Evolutionary conservation across 305 asterid species (phyloP).

Genomic region (Solanum hybrid): DNA sequence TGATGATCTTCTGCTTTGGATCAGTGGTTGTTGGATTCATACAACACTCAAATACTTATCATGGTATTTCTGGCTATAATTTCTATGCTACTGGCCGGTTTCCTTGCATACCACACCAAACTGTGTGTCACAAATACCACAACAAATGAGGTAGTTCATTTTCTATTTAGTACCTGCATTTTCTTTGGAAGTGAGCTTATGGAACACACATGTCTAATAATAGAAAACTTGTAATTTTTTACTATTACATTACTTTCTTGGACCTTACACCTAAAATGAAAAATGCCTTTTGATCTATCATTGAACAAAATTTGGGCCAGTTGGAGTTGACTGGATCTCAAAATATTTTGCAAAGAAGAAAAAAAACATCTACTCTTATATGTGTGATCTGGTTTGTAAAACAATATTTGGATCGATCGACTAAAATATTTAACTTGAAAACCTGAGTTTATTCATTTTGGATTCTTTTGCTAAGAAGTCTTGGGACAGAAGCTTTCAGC

Average conservation of each 20-base stretch:
- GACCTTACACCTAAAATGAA: neutral
- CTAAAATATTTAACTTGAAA: neutral
- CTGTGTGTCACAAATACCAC: slow-evolving; percentile 87
- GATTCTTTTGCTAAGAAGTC: neutral
- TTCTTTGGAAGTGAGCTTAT: neutral
- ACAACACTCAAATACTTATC: slow-evolving; percentile 78
- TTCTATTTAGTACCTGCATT: neutral
- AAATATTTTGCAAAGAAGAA: neutral
- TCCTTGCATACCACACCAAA: slow-evolving; percentile 81
- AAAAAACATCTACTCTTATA: neutral
- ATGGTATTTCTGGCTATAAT: slow-evolving; percentile 76
- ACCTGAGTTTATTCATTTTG: neutral
- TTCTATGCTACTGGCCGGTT: slow-evolving; percentile 70
- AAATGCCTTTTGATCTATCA: neutral
- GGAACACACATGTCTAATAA: neutral
- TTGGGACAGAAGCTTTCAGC: neutral
- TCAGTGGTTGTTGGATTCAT: slow-evolving; percentile 87
- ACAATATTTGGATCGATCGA: neutral
- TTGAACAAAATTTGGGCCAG: neutral
- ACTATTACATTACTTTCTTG: neutral
- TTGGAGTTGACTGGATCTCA: neutral
- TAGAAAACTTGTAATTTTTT: neutral
- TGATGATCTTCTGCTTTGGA: slow-evolving; percentile 20
- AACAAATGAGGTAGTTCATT: slow-evolving; percentile 70
- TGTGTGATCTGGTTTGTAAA: neutral